Evolutionary conservation across 2,329 filamentous ascomycete species (phyloP), one percentile per base, ranked within the genome.

Genomic region (Xylaria sp.): DNA sequence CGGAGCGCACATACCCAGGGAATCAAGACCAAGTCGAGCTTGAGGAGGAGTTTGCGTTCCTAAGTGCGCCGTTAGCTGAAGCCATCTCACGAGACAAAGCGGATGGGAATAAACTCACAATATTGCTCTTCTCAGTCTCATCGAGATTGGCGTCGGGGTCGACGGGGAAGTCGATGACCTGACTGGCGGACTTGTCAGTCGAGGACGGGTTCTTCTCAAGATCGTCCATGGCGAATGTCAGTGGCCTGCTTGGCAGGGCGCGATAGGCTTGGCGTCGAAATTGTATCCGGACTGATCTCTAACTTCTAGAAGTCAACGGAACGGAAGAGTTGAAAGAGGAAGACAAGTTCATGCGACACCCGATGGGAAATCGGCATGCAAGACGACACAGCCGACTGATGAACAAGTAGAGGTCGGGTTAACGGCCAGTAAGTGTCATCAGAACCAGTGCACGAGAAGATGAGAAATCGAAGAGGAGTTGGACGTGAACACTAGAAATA

Each of bases 141-240:
- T 75, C 82, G 54, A 85, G 72, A 8, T 80, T 79, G 30, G 79
- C 81, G 68, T 87, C 84, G 0, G 84, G 84, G 65, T 87, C 83
- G 7, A 70, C 67, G 2, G 70, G 68, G 8, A 73, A 49, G 39
- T 30, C 51, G n/a, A 44, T 11, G 6, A 63, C 54, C 46, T 55
- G 60, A 19, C 57, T 60, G 13, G 68, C 62, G 9, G 54, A 52
- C 54, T 63, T 61, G 35, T 69, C 67, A 16, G 59, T 64, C 52
- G 66, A 65, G 49, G 65, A 59, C 3, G 63, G 66, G 10, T 44
- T 61, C 56, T 71, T 71, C 61, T 72, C 69, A 10, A 69, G 53
- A 59, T 71, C 69, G 55, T 67, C 69, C 70, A 72, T 71, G 37
- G 46, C 63, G 55, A 18, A 11, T 23, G 39, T 39, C 39, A 46